Base-by-base conservation (phyloP, 2,329 filamentous ascomycete genomes). In the Nigrospora oryzae region DNA sequence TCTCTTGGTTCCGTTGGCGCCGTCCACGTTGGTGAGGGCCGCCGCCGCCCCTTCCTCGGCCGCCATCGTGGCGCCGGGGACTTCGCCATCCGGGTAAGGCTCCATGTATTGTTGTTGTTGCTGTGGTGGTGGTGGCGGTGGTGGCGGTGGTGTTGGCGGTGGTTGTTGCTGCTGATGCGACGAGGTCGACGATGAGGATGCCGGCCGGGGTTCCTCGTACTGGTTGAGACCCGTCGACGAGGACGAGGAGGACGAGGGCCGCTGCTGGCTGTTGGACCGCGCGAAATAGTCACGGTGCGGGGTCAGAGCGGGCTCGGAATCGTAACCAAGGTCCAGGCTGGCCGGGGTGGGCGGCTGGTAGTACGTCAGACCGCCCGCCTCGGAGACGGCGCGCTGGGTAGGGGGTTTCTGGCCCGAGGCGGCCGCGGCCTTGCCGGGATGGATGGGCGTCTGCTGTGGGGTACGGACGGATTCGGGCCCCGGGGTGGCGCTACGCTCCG, bases 251-350 rank as follows among this genome's bases (percentile, higher is more conserved):
- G 35, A 43, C 5, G 15, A 43, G 19, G 39, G 31, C 16, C 39
- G 23, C 17, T 36, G n/a, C 35, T 36, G 35, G 14, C 17, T n/a
- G 17, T 36, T 15, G 11, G 28, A 36, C 13, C 23, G 19, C 13
- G 12, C 11, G 41, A 37, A 43, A 5, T 43, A 37, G 34, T 43
- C 33, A 14, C 34, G 44, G 34, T 38, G 17, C 4, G 54, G 53
- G 28, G 55, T 54, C 49, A 56, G 49, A 16, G 51, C 49, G 5
- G 60, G 59, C 43, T 63, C 59, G n/a, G 60, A 63, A 43, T 63
- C 58, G 44, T 63, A 63, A 7, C 54, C 58, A 36, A 54, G 43
- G 11, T 61, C 56, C 19, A 51, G 36, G 43, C 54, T 56, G 11
- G 58, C 51, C 3, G 56, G 57, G 31, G 57, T 60, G n/a, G 56